These are phyloP conservation scores for Podila minutissima DNA, from an alignment of 192 early-diverging fungal genomes.

Conservation along the genomic window DNA sequence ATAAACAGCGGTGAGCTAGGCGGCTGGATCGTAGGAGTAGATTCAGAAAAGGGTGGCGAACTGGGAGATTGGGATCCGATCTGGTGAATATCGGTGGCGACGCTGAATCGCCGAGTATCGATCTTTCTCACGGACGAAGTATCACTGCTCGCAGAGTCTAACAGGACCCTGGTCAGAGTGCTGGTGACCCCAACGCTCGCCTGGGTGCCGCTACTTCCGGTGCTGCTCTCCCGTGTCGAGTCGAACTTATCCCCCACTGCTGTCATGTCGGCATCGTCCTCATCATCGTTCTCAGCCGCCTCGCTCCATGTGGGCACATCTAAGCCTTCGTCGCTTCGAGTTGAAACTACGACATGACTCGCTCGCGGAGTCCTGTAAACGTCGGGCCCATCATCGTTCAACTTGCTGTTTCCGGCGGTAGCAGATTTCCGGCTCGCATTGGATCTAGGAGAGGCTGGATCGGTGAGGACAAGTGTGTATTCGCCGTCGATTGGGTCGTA, in stretches of 20 bases:
- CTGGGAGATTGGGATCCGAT: not conserved
- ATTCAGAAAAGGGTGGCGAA: not conserved
- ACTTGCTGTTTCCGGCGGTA: not conserved
- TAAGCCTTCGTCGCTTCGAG: not conserved
- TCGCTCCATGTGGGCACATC: not conserved
- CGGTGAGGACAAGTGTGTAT: conserved; percentile 34
- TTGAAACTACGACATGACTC: not conserved
- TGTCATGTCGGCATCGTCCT: not conserved
- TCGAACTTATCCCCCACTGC: not conserved
- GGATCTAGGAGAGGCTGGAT: conserved; percentile 20
- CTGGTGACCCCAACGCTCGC: not conserved
- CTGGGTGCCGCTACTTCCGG: not conserved
- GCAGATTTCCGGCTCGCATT: conserved; percentile 12
- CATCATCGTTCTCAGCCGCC: not conserved
- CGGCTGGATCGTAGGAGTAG: not conserved
- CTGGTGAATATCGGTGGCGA: not conserved
- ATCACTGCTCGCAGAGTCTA: not conserved
- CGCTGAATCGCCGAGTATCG: too few relatives aligned
- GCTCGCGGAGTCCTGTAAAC: not conserved
- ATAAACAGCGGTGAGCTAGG: not conserved
- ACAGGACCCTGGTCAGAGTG: not conserved
- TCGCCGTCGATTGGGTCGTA: conserved; percentile 49
- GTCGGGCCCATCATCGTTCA: not conserved
- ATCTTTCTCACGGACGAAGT: not conserved
- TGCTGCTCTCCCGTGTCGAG: not conserved